These are phyloP conservation scores for Chaetomium sp. DNA, from an alignment of 2,329 filamentous ascomycete species.

Conservation along the genomic window DNA sequence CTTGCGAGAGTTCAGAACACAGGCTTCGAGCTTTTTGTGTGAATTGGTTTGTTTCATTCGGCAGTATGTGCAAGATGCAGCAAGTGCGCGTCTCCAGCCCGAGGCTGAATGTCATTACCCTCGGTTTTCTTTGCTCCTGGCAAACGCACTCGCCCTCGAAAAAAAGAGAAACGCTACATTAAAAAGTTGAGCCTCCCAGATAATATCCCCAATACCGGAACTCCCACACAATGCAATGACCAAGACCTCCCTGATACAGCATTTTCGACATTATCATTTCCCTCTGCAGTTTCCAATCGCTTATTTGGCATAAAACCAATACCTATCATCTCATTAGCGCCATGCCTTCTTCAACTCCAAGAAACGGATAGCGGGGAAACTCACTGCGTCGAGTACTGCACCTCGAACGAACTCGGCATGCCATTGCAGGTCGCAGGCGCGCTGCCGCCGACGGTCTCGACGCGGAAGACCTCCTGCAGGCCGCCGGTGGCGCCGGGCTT, in stretches of 20 bases:
- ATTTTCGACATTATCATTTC: background rate
- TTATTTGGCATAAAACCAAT: slow-evolving; percentile 32
- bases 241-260: background rate
- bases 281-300: no score
- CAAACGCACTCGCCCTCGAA: slow-evolving; percentile 10
- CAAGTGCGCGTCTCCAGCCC: background rate
- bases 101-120: background rate
- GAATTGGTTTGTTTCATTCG: background rate
- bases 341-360: background rate
- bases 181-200: background rate
- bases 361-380: slow-evolving; percentile 42
- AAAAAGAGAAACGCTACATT: slow-evolving; percentile 1
- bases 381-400: slow-evolving; percentile 85
- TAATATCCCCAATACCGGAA: slow-evolving; percentile 10
- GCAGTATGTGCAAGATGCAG: background rate
- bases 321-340: slow-evolving; percentile 24
- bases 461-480: slow-evolving; percentile 76
- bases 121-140: slow-evolving; percentile 23
- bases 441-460: slow-evolving; percentile 80
- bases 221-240: slow-evolving; percentile 19
- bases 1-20: background rate
- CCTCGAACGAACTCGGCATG: slow-evolving; percentile 63
- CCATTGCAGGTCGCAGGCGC: slow-evolving; percentile 73
- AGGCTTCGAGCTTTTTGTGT: background rate
- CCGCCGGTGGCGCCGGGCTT: slow-evolving; percentile 58